Percentiles rank a stretch among this genome's conserved stretches.
Conservation (phyloP, 2,329 filamentous ascomycete genomes). For the Nemania sp. region DNA sequence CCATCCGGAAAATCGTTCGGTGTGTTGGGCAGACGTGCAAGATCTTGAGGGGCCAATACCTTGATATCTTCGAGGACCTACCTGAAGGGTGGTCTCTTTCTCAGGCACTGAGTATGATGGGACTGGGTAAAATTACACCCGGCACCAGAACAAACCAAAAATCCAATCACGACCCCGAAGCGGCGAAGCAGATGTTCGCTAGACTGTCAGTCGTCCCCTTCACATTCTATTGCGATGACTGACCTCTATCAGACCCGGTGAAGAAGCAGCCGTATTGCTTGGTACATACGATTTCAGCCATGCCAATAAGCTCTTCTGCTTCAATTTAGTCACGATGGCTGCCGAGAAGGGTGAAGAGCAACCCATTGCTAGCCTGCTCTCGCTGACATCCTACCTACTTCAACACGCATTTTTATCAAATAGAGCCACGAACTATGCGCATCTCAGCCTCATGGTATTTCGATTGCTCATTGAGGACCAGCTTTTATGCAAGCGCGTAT, state of each 20-base stretch:
- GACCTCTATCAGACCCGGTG: conserved; percentile 64
- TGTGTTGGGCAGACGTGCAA: conserved; percentile 75
- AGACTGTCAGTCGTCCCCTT: conserved; percentile 63
- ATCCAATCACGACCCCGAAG: conserved; percentile 71
- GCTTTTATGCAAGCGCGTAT: conserved; percentile 78
- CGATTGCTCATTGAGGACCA: conserved; percentile 87
- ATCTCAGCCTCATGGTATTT: conserved; percentile 82
- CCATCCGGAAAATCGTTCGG: conserved; percentile 79
- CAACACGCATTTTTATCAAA: conserved; percentile 88
- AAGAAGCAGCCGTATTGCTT: conserved; percentile 78
- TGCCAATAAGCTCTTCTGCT: conserved; percentile 93
- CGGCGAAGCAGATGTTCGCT: conserved; percentile 79
- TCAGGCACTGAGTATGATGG: conserved; percentile 80
- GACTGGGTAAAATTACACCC: conserved; percentile 74
- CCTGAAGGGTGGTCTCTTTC: conserved; percentile 87
- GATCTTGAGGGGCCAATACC: conserved; percentile 71
- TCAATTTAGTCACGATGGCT: conserved; percentile 71
- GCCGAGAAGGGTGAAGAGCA: conserved; percentile 68
- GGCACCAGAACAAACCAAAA: conserved; percentile 64
- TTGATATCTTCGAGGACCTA: conserved; percentile 85
- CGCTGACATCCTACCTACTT: conserved; percentile 86
- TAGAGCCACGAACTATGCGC: conserved; percentile 78
- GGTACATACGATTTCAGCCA: conserved; percentile 92
- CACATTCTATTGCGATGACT: conserved; percentile 20
- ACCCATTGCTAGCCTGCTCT: conserved; percentile 81